Evolutionary conservation across 2,329 filamentous ascomycete species (phyloP).

Genomic region (Microcyclosporella mali): DNA sequence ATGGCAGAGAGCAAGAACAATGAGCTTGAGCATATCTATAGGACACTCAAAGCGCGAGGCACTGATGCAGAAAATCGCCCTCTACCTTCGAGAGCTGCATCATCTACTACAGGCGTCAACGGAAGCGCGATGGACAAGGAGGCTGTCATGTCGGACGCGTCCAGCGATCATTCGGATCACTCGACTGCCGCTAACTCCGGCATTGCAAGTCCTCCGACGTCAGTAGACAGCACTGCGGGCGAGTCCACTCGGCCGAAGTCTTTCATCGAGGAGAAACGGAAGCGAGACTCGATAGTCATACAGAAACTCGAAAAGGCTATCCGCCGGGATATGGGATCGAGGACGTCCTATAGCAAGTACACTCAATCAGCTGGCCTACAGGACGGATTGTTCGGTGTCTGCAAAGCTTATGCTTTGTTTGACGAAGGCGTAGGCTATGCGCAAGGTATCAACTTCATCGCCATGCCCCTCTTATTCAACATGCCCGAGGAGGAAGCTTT

Average conservation of each 20-base stretch:
- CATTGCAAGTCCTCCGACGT: conserved; percentile 31
- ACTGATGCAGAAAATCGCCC: conserved; percentile 62
- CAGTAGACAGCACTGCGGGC: conserved; percentile 16
- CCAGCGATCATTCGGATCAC: conserved; percentile 73
- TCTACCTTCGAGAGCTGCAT: conserved; percentile 14
- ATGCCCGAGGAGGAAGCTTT: conserved; percentile 98
- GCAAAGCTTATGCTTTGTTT: conserved; percentile 94
- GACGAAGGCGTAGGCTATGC: conserved; percentile 94
- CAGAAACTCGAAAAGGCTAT: conserved; percentile 87
- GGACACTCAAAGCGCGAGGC: conserved; percentile 69
- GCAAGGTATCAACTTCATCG: conserved; percentile 97
- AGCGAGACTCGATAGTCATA: conserved; percentile 65
- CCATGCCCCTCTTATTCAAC: conserved; percentile 94
- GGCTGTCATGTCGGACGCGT: conserved; percentile 69
- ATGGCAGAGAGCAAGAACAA: conserved; percentile 91
- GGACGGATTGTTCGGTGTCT: conserved; percentile 88
- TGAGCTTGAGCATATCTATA: conserved; percentile 80
- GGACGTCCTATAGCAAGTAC: conserved; percentile 96
- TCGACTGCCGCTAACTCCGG: conserved; percentile 55
- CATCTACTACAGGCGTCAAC: conserved; percentile 44
- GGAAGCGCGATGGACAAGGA: conserved; percentile 52
- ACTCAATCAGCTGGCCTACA: conserved; percentile 85
- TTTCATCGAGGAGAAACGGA: conserved; percentile 62
- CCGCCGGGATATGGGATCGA: conserved; percentile 78
- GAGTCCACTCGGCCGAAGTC: conserved; percentile 57